A percentile compares a stretch with the other conserved stretches of the same genome.
Conservation (phyloP, 768 basidiomycete genomes). For the Termitomyces sp. region DNA sequence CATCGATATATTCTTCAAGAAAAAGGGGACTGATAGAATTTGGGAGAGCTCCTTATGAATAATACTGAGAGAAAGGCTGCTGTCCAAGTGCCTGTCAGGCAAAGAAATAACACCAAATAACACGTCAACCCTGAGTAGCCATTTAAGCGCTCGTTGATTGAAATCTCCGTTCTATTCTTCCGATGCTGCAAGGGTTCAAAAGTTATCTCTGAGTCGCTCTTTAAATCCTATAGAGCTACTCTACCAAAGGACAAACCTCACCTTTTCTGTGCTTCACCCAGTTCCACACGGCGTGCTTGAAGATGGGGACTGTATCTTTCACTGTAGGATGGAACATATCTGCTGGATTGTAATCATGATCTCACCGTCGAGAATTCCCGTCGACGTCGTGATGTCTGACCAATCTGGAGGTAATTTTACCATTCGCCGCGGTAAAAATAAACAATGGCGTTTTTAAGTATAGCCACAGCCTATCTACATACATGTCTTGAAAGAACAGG, state of each 20-base stretch:
- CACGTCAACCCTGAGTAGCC: too few species aligned
- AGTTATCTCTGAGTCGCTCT: neutral
- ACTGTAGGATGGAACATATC: neutral
- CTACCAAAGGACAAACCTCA: too few species aligned
- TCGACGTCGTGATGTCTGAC: too few species aligned
- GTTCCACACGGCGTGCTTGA: too few species aligned
- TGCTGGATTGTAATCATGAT: neutral
- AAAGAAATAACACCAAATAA: neutral
- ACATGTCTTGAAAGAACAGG: neutral
- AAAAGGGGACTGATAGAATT: neutral
- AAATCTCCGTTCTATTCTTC: neutral
- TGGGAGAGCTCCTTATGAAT: neutral
- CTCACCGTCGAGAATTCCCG: neutral
- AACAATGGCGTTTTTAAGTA: too few species aligned
- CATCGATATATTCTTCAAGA: constrained; percentile 7
- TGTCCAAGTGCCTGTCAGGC: neutral
- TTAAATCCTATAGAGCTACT: too few species aligned
- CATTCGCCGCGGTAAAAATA: too few species aligned
- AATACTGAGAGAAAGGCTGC: too few species aligned
- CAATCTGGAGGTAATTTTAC: neutral
- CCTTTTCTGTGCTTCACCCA: too few species aligned
- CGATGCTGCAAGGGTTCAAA: neutral
- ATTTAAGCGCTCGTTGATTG: neutral
- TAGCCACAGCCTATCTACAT: neutral
- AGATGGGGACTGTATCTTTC: too few species aligned